Percentiles rank a stretch among this genome's conserved stretches.
These are phyloP conservation scores for Penicillium malachiteum DNA, from an alignment of 495 filamentous ascomycete species.

Conservation along the genomic window DNA sequence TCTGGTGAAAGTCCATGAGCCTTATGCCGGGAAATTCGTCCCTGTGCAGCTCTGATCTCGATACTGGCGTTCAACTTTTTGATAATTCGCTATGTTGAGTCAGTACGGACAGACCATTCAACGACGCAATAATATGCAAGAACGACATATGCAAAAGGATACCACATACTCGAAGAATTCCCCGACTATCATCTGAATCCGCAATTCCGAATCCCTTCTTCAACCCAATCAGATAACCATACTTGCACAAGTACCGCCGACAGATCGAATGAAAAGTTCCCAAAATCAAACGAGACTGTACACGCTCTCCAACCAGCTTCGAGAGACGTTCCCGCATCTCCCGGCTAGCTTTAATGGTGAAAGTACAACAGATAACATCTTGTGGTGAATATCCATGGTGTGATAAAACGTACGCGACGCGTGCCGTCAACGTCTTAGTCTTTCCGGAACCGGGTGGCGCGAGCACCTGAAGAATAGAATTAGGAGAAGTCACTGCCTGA, in stretches of 20 bases:
- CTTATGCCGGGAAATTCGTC: conserved; percentile 84
- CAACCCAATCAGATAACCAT: conserved; percentile 84
- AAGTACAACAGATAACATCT: conserved; percentile 95
- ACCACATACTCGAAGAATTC: conserved; percentile 57
- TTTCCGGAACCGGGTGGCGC: conserved; percentile 88
- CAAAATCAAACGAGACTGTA: conserved; percentile 76
- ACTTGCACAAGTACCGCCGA: conserved; percentile 77
- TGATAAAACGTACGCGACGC: conserved; percentile 91
- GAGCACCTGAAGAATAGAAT: conserved; percentile 83
- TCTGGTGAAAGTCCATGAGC: conserved; percentile 60
- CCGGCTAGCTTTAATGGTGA: conserved; percentile 93
- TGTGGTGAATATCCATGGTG: conserved; percentile 74
- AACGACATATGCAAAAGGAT: background rate
- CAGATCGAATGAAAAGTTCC: conserved; percentile 97
- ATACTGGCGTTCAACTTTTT: conserved; percentile 68
- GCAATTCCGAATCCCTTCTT: conserved; percentile 88
- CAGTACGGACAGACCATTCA: background rate
- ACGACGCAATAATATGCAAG: background rate
- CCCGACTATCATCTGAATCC: conserved; percentile 75
- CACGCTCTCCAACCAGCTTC: conserved; percentile 70
- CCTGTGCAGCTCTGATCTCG: conserved; percentile 65
- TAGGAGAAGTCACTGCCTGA: conserved; percentile 77
- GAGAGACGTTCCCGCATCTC: conserved; percentile 93
- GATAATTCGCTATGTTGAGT: conserved; percentile 63
- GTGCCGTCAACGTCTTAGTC: conserved; percentile 92